Base-by-base conservation (phyloP, 768 basidiomycete species). In the Lactifluus echinatus region DNA sequence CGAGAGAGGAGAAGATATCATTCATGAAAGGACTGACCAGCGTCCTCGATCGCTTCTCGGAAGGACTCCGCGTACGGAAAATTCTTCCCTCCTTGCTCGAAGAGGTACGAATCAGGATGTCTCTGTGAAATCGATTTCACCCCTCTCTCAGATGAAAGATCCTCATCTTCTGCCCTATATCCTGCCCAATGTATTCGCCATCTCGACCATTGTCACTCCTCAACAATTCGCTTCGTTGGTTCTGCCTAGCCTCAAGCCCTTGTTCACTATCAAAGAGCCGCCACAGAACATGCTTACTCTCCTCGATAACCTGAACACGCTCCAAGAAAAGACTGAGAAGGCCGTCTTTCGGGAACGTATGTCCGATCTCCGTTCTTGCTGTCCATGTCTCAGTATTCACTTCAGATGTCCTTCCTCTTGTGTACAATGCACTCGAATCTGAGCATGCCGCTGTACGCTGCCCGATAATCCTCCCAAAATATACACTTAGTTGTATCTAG, bases 261-360 rank as follows among this genome's bases (percentile, higher is more conserved):
- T 99, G 17, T 99, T 99, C 62, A 76, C 75, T 0, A 74, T 97
- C 66, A 93, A 89, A 68, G 96, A 99, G 65, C 95, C 96, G 17
- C 94, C 95, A 0, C 94, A 97, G 71, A 96, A 94, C 62, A 95
- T 97, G 90, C 70, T 98, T 50, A 93, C 93, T 0, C 72, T 99
- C 24, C 70, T 99, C 44, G 93, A 97, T 64, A 95, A 95, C 65
- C 76, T 99, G 8, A 74, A 79, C 23, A 80, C 93, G 73, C 76
- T 99, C 28, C 91, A 93, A 65, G 81, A 77, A 57, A 99, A 99
- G 73, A 94, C 93, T 2, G 84, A 89, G 53, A 91, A 93, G 61
- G 72, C 71, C 10, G 80, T 87, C 3, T 98, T 98, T 70, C 77
- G 89, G 64, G 93, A 94, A 70, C 88, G 93, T 96, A 62, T 66